Evolutionary conservation across 139 green algal species (phyloP).

Genomic region (Ettlia oleoabundans): DNA sequence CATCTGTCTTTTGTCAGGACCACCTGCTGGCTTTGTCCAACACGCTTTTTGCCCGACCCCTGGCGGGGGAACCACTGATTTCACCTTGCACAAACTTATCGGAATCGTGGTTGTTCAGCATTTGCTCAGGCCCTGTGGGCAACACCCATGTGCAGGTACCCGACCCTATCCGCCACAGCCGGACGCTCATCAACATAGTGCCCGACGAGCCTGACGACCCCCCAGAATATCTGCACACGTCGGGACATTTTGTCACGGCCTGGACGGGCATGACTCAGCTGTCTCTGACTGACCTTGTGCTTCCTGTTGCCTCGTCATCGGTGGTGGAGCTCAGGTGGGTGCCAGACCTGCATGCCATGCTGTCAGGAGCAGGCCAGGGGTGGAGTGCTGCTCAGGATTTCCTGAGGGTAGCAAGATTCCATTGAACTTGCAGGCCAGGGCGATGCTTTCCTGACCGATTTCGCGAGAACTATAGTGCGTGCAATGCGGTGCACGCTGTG

Average conservation of each 20-base stretch:
- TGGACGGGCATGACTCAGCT: background rate
- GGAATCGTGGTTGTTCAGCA: too few relatives aligned
- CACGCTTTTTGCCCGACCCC: too few relatives aligned
- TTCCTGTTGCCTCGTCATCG: background rate
- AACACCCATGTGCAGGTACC: too few relatives aligned
- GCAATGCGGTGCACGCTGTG: background rate
- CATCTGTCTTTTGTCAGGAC: too few relatives aligned
- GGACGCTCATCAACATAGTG: background rate
- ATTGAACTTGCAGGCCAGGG: background rate
- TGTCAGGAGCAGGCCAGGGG: background rate
- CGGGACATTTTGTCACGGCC: background rate
- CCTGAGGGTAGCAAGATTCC: background rate
- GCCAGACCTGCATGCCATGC: background rate
- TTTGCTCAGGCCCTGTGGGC: too few relatives aligned
- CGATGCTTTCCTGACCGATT: background rate
- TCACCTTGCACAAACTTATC: too few relatives aligned
- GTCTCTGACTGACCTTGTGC: background rate
- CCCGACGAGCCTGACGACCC: too few relatives aligned
- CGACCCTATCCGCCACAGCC: background rate
- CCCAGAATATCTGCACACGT: background rate
- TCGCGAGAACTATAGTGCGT: too few relatives aligned
- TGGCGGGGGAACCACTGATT: too few relatives aligned
- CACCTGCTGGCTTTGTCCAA: too few relatives aligned
- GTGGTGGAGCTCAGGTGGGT: constrained; percentile 3
- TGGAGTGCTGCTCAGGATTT: background rate